Evolutionary conservation across 2,329 filamentous ascomycete species (phyloP).

Genomic region (Macroventuria anomochaeta): DNA sequence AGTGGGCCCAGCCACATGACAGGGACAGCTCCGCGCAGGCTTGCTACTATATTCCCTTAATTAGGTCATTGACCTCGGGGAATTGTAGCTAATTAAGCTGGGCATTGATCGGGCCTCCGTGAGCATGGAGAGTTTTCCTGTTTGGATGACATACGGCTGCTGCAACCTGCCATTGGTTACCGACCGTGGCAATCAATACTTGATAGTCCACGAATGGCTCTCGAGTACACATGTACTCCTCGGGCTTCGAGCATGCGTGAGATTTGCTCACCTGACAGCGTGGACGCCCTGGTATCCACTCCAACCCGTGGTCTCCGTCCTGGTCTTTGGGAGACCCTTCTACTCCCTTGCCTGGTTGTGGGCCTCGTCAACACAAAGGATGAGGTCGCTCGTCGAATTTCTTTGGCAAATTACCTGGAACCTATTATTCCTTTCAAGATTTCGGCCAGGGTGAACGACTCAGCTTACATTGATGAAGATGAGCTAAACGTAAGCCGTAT

Average conservation of each 20-base stretch:
- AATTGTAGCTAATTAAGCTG: conserved; percentile 45
- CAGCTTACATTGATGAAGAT: conserved; percentile 5
- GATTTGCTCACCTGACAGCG: conserved; percentile 45
- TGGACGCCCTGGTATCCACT: conserved; percentile 23
- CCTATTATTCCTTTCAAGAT: neutral
- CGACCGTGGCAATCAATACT: conserved; percentile 44
- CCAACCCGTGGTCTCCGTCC: conserved; percentile 16
- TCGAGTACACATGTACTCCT: conserved; percentile 39
- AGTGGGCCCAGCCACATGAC: conserved; percentile 25
- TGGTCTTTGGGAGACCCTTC: conserved; percentile 26
- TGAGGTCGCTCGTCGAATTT: conserved; percentile 9
- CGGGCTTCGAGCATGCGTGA: conserved; percentile 26
- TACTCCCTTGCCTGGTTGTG: conserved; percentile 18
- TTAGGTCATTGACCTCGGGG: conserved; percentile 26
- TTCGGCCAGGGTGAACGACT: conserved; percentile 6
- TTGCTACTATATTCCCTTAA: conserved; percentile 41
- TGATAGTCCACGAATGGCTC: conserved; percentile 44
- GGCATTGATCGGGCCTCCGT: conserved; percentile 12
- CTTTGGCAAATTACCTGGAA: conserved; percentile 1
- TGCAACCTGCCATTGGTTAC: conserved; percentile 42
- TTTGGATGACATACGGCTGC: conserved; percentile 22
- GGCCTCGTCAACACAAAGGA: conserved; percentile 2
- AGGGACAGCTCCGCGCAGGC: conserved; percentile 30
- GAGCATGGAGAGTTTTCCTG: conserved; percentile 29
- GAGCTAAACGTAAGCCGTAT: conserved; percentile 18